A percentile compares a stretch with the other conserved stretches of the same genome.
phyloP scores from a whole-genome alignment of 164 flowering plant species.

The Liquidambar formosana region DNA sequence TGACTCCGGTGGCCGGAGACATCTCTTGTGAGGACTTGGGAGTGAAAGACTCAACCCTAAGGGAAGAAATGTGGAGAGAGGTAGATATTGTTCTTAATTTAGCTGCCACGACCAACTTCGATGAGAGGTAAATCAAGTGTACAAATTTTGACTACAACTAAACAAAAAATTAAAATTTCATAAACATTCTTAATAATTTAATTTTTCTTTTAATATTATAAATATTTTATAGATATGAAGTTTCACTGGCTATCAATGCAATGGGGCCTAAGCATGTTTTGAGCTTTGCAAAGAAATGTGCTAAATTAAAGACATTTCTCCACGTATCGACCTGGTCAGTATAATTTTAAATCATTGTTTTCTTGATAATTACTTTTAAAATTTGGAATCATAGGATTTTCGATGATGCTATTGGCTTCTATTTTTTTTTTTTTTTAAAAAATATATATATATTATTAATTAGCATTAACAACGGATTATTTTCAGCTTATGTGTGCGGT shows the following conservation, averaged over 20 bases:
- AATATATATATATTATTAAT: too few species aligned
- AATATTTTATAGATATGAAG: conserved; percentile 51
- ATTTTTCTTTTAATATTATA: too few species aligned
- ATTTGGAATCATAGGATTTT: too few species aligned
- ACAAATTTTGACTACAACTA: too few species aligned
- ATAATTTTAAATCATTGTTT: background rate
- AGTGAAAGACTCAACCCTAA: conserved; percentile 30
- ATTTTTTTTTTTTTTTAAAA: too few species aligned
- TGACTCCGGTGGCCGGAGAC: conserved; percentile 50
- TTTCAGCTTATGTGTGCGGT: conserved; percentile 67
- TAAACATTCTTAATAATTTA: background rate
- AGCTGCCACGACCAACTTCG: conserved; percentile 67
- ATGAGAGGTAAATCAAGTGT: conserved; percentile 26
- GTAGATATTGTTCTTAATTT: conserved; percentile 47
- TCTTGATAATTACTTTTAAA: background rate
- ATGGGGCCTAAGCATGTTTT: conserved; percentile 53
- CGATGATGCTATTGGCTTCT: too few species aligned
- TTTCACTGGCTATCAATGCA: conserved; percentile 54
- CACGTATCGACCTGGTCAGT: conserved; percentile 64
- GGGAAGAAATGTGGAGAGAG: conserved; percentile 37
- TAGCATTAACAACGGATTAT: too few species aligned
- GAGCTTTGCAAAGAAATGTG: conserved; percentile 59
- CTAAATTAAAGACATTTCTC: conserved; percentile 40
- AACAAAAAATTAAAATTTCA: background rate
- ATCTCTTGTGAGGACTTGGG: conserved; percentile 45